phyloP scores from a whole-genome alignment of 1,139 yeast species.

The Geotrichum carabidarum region DNA sequence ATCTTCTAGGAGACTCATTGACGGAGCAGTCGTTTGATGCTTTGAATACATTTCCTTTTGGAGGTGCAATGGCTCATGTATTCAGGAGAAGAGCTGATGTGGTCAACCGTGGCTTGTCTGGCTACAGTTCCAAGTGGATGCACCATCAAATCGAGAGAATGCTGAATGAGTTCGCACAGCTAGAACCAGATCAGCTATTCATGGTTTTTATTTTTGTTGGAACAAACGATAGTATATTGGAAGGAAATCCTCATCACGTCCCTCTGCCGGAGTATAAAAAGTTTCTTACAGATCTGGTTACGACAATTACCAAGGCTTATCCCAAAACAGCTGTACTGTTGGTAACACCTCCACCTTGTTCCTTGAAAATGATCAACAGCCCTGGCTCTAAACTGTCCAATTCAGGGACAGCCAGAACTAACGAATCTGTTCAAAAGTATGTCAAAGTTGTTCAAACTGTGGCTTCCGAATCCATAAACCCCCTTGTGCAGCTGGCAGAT shows the following conservation, averaged over 20 bases:
- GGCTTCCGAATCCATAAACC: neutral
- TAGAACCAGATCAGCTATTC: slow-evolving; percentile 7
- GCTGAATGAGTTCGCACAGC: slow-evolving; percentile 5
- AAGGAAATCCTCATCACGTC: slow-evolving; percentile 24
- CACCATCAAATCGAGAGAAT: slow-evolving; percentile 11
- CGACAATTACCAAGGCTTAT: neutral
- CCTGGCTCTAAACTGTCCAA: slow-evolving; percentile 16
- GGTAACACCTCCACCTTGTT: slow-evolving; percentile 21
- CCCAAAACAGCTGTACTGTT: slow-evolving; percentile 14
- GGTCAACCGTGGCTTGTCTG: slow-evolving; percentile 18
- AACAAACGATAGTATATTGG: slow-evolving; percentile 21
- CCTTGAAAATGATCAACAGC: slow-evolving; percentile 9
- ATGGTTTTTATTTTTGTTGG: slow-evolving; percentile 19
- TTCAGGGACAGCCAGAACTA: slow-evolving; percentile 18
- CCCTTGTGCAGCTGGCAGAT: slow-evolving; percentile 8
- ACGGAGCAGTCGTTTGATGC: slow-evolving; percentile 21
- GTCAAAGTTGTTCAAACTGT: slow-evolving; percentile 8
- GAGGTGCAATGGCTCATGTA: slow-evolving; percentile 16
- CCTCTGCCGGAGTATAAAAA: slow-evolving; percentile 11
- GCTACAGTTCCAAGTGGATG: slow-evolving; percentile 20
- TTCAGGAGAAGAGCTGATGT: slow-evolving; percentile 20
- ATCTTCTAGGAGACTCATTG: slow-evolving; percentile 21
- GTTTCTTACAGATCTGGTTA: slow-evolving; percentile 7
- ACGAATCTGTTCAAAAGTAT: slow-evolving; percentile 12
- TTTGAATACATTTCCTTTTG: slow-evolving; percentile 10